Evolutionary conservation across 176 grass and related monocot species (phyloP), one percentile per base, ranked within the genome.

Genomic region (Avena eriantha): DNA sequence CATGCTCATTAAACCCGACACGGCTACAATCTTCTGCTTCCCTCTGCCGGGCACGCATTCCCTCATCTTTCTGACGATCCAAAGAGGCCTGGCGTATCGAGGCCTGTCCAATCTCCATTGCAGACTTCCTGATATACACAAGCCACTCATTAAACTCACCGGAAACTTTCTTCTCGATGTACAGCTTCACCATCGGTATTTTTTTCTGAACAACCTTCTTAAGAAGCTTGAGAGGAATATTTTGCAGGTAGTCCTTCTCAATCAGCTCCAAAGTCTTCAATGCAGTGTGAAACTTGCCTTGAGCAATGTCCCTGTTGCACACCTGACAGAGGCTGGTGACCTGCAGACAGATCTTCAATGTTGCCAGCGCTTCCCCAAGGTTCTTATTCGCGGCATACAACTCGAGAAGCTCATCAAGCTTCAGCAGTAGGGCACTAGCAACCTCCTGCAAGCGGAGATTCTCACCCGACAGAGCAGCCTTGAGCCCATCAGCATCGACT

Each of bases 11-110:
- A 65, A 92, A 89, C 31, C 91, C 95, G 23, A 64, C 73, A 56
- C 33, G 66, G 56, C 91, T 90, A 65, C 89, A 88, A 33, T 93
- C 89, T 82, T 98, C 95, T 54, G 88, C 89, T 82, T 95, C 89
- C 89, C 88, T 92, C 85, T 90, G 91, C 50, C 81, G 80, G 56
- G 85, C 77, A 49, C 67, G 73, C 78, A 85, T 92, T 76, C 86
- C 73, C 65, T 95, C 83, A 48, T 92, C 91, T 82, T 77, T 91
- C 69, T 93, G 91, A 45, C 69, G 77, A 68, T 60, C 70, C 45
- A 90, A 82, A 64, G 91, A 84, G 45, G 91, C 83, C 55, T 93
- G 93, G 31, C 83, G 73, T 76, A 76, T 76, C 47, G 73, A 76
- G 73, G 73, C 23, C 8, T 76, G 73, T 76, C 73, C 73, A 76